phyloP scores from a whole-genome alignment of 306 rosid genomes.

The Sesbania bispinosa region DNA sequence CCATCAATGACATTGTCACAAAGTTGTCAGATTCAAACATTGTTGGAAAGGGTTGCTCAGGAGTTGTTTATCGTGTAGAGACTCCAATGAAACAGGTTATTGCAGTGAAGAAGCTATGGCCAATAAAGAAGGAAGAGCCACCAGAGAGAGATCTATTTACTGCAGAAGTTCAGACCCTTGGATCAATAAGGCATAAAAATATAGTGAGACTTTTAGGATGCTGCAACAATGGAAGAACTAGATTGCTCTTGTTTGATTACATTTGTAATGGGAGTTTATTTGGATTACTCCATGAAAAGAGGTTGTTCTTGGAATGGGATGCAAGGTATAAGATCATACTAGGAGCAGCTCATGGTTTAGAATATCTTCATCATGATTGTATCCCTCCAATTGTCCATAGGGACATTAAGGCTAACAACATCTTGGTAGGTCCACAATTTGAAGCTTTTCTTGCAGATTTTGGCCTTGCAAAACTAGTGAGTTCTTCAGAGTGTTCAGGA shows the following conservation, averaged over 20 bases:
- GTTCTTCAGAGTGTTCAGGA: conserved; percentile 58
- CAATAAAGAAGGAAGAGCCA: conserved; percentile 50
- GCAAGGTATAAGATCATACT: conserved; percentile 78
- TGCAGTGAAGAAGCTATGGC: conserved; percentile 98
- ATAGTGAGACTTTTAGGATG: conserved; percentile 90
- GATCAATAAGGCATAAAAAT: conserved; percentile 87
- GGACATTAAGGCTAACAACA: conserved; percentile 85
- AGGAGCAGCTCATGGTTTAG: conserved; percentile 90
- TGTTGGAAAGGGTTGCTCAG: conserved; percentile 87
- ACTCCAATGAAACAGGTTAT: conserved; percentile 73
- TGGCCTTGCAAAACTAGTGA: conserved; percentile 76
- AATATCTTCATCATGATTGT: conserved; percentile 95
- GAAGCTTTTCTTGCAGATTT: conserved; percentile 89
- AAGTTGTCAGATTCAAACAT: conserved; percentile 72
- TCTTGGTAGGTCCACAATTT: conserved; percentile 81
- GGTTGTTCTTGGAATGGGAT: conserved; percentile 93
- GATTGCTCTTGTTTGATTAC: conserved; percentile 83
- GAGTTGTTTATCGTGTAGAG: conserved; percentile 87
- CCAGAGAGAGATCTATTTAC: conserved; percentile 68
- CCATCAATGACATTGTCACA: conserved; percentile 62
- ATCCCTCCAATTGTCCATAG: conserved; percentile 86
- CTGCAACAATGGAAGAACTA: conserved; percentile 71
- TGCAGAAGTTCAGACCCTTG: conserved; percentile 85
- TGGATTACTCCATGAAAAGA: conserved; percentile 72
- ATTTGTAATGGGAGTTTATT: conserved; percentile 81